Conservation (phyloP, 768 basidiomycete genomes). For the Lactarius evosmus region DNA sequence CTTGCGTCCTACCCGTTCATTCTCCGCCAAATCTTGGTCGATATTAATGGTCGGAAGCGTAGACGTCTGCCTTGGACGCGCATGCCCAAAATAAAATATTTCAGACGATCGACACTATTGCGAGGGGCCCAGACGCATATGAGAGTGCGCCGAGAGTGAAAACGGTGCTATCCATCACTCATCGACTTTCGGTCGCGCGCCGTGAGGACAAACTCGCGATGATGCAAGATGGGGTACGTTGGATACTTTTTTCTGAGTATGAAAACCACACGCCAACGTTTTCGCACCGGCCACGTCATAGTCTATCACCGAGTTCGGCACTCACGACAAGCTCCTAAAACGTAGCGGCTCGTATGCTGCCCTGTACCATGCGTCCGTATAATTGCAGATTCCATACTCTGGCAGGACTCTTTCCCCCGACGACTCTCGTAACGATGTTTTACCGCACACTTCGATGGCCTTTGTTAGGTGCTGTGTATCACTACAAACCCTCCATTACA, state of each 20-base stretch:
- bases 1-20: conserved; percentile 41
- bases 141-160: conserved; percentile 45
- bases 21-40: background rate
- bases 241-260: conserved; percentile 14
- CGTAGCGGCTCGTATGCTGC: conserved; percentile 30
- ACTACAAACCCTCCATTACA: conserved; percentile 27
- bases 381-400: conserved; percentile 5
- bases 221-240: conserved; percentile 70
- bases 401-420: background rate
- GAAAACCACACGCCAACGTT: conserved; percentile 14
- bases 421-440: conserved; percentile 17
- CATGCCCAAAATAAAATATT: conserved; percentile 79
- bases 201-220: conserved; percentile 84
- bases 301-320: conserved; percentile 33
- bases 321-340: conserved; percentile 31
- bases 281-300: conserved; percentile 12
- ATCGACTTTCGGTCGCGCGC: conserved; percentile 75
- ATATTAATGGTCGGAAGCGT: conserved; percentile 16
- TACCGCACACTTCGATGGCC: conserved; percentile 7
- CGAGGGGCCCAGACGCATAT: conserved; percentile 49
- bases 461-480: conserved; percentile 17
- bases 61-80: conserved; percentile 80
- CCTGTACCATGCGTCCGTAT: conserved; percentile 29
- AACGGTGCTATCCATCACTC: conserved; percentile 81
- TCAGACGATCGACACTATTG: conserved; percentile 66